Conservation (phyloP, 2,329 filamentous ascomycete genomes). For the Sporothrix globosa region DNA sequence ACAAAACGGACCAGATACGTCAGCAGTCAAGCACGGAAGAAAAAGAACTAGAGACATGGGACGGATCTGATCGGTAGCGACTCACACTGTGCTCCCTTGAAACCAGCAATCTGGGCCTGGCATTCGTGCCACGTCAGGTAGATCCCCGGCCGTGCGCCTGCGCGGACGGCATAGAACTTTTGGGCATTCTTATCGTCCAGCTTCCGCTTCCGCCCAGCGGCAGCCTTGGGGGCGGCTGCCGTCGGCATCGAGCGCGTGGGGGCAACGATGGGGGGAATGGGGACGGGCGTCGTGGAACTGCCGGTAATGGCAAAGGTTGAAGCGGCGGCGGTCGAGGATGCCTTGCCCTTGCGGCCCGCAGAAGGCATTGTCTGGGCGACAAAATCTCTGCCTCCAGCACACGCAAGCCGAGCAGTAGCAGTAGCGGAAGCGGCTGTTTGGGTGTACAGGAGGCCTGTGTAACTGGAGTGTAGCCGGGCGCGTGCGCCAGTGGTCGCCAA, state of each 20-base stretch:
- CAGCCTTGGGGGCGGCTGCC: slow-evolving; percentile 1
- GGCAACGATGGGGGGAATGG: background rate
- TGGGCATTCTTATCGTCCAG: slow-evolving; percentile 47
- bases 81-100: slow-evolving; percentile 69
- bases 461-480: background rate
- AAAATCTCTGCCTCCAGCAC: slow-evolving; percentile 2
- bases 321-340: background rate
- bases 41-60: background rate
- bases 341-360: slow-evolving; percentile 25
- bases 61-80: slow-evolving; percentile 37
- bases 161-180: slow-evolving; percentile 67
- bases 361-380: slow-evolving; percentile 23
- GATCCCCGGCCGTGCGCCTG: slow-evolving; percentile 62
- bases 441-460: background rate
- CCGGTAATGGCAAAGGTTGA: background rate
- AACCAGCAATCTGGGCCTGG: slow-evolving; percentile 62
- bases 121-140: slow-evolving; percentile 66
- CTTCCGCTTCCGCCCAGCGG: slow-evolving; percentile 53
- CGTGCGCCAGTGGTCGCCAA: background rate
- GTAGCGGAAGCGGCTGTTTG: background rate
- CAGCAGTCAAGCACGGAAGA: slow-evolving; percentile 38
- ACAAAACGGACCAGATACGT: background rate
- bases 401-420: slow-evolving; percentile 7
- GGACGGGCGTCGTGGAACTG: background rate
- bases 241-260: slow-evolving; percentile 21